Conservation (phyloP, 306 rosid species). For the Vigna reflexopilosa region DNA sequence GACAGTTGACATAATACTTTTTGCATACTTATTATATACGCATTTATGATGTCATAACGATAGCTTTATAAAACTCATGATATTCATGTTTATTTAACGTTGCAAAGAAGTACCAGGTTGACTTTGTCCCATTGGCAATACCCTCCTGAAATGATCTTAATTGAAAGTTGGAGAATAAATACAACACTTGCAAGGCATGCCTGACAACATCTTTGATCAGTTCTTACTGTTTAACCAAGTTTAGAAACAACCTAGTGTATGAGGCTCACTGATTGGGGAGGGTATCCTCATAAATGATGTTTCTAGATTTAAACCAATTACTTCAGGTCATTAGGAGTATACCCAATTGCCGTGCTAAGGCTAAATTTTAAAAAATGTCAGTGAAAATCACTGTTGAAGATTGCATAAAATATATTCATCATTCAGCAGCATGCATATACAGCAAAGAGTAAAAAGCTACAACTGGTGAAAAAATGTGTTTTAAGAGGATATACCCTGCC, state of each 20-base stretch:
- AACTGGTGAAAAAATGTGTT: slow-evolving; percentile 9
- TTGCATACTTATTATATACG: slow-evolving; percentile 4
- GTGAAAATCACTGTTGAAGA: slow-evolving; percentile 19
- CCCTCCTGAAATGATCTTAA: neutral
- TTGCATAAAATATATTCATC: neutral
- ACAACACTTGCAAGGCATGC: neutral
- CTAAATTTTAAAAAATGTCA: slow-evolving; percentile 26
- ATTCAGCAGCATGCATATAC: slow-evolving; percentile 9
- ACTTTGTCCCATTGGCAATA: slow-evolving; percentile 10
- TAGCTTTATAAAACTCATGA: slow-evolving; percentile 1
- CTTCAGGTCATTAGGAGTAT: neutral
- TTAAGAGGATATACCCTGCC: slow-evolving; percentile 71
- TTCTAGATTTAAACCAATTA: neutral
- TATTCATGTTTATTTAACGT: neutral
- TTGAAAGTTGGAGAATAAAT: neutral
- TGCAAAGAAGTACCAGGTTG: slow-evolving; percentile 12
- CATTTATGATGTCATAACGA: neutral
- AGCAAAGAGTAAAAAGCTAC: slow-evolving; percentile 23
- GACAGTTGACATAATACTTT: neutral
- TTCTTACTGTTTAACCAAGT: neutral
- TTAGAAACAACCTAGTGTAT: neutral
- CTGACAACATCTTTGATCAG: neutral
- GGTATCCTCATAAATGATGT: neutral
- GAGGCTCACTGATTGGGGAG: neutral
- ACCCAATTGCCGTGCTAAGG: neutral